Evolutionary conservation across 176 grass and related monocot species (phyloP).

Genomic region (Rhynchospora tenuis): DNA sequence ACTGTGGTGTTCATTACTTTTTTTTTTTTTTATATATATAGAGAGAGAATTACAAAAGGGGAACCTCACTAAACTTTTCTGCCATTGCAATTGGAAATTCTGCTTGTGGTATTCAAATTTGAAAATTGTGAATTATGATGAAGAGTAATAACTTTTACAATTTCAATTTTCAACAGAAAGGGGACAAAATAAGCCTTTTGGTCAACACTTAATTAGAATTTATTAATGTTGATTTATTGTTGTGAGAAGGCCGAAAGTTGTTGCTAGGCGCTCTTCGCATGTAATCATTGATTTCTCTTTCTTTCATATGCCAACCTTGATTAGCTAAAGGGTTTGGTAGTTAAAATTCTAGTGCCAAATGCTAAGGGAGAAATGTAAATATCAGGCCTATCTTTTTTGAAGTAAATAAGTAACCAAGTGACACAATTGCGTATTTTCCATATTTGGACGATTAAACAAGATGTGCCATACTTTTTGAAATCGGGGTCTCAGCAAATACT

Average conservation of each 20-base stretch:
- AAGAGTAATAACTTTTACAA: background rate
- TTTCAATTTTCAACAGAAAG: background rate
- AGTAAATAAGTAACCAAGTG: background rate
- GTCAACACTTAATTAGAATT: background rate
- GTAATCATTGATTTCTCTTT: background rate
- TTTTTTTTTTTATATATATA: background rate
- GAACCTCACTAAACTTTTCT: too few species aligned
- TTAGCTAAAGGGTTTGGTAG: background rate
- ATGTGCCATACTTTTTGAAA: background rate
- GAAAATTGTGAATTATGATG: background rate
- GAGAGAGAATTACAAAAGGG: background rate
- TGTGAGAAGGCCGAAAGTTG: background rate
- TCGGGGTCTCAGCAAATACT: background rate
- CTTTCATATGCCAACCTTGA: background rate
- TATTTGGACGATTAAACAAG: background rate
- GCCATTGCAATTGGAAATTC: too few species aligned
- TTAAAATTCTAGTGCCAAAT: background rate
- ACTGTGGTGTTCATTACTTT: background rate
- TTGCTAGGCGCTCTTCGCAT: background rate
- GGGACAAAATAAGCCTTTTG: background rate
- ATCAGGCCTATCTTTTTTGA: background rate
- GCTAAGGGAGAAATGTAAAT: background rate
- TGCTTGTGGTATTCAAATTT: background rate
- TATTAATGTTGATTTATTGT: too few species aligned
- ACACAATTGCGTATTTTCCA: background rate